Percentiles rank a stretch among this genome's conserved stretches.
Conservation (phyloP, 1,139 yeast genomes). For the Starmera stellimalicola region DNA sequence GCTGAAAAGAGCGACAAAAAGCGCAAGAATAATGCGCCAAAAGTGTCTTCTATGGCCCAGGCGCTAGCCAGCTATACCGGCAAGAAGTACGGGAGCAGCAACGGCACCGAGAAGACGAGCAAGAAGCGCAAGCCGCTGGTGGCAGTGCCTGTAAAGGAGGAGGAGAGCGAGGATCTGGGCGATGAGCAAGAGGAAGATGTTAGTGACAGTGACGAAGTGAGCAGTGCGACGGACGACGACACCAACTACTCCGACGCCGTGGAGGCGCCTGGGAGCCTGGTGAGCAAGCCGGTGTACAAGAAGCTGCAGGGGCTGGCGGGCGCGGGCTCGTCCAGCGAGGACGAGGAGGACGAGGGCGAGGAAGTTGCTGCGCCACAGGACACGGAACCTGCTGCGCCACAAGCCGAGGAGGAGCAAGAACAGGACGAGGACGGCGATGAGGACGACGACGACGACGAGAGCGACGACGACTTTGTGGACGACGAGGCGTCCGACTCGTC, state of each 20-base stretch:
- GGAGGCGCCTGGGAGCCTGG: constrained; percentile 2
- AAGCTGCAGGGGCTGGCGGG: background rate
- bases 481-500: constrained; percentile 6
- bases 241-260: constrained; percentile 18
- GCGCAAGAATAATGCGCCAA: background rate
- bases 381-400: background rate
- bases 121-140: background rate
- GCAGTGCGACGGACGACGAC: constrained; percentile 10
- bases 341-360: constrained; percentile 4
- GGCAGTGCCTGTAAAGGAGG: constrained; percentile 1
- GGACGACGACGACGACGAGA: constrained; percentile 6
- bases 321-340: constrained; percentile 1
- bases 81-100: constrained; percentile 29
- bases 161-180: constrained; percentile 1
- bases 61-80: constrained; percentile 44
- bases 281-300: constrained; percentile 2
- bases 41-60: constrained; percentile 36
- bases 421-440: constrained; percentile 11
- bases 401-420: background rate
- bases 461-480: constrained; percentile 13
- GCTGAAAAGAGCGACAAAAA: background rate
- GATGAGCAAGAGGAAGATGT: background rate
- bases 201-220: background rate
- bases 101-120: constrained; percentile 17
- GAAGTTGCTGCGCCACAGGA: constrained; percentile 1